A percentile compares a stretch with the other conserved stretches of the same genome.
Evolutionary conservation across 2,329 filamentous ascomycete species (phyloP).

Genomic region (Colletotrichum karsti): DNA sequence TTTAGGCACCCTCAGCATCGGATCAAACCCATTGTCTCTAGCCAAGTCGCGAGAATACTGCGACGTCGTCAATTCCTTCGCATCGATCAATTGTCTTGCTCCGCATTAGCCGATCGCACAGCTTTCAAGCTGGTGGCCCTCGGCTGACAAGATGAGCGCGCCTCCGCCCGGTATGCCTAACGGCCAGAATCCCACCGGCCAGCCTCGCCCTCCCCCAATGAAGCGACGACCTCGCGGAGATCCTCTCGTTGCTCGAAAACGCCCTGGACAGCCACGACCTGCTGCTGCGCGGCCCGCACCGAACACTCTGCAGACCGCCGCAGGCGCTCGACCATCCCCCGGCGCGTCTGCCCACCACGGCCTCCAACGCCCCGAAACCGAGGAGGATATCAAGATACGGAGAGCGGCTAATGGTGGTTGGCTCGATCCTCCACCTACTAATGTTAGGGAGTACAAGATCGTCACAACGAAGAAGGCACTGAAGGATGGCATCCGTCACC

Average conservation of each 20-base stretch:
- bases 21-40: too few relatives aligned
- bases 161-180: constrained; percentile 43
- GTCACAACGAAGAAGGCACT: constrained; percentile 85
- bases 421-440: constrained; percentile 59
- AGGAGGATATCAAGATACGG: constrained; percentile 36
- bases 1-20: too few relatives aligned
- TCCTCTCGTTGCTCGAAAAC: constrained; percentile 72
- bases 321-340: constrained; percentile 25
- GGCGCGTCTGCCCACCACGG: constrained; percentile 17
- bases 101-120: neutral
- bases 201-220: constrained; percentile 48
- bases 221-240: constrained; percentile 61
- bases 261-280: constrained; percentile 43
- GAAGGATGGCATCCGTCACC: constrained; percentile 82
- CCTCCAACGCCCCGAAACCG: constrained; percentile 29
- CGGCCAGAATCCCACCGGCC: constrained; percentile 41
- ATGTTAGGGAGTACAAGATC: constrained; percentile 60
- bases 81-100: too few relatives aligned
- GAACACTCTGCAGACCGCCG: constrained; percentile 32
- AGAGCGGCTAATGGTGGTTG: constrained; percentile 57
- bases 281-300: constrained; percentile 36
- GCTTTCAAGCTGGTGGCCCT: neutral
- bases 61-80: too few relatives aligned
- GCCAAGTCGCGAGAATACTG: too few relatives aligned
- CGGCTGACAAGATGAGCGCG: constrained; percentile 51